Conservation (phyloP, 2,329 filamentous ascomycete genomes). For the Microcera coccophila region DNA sequence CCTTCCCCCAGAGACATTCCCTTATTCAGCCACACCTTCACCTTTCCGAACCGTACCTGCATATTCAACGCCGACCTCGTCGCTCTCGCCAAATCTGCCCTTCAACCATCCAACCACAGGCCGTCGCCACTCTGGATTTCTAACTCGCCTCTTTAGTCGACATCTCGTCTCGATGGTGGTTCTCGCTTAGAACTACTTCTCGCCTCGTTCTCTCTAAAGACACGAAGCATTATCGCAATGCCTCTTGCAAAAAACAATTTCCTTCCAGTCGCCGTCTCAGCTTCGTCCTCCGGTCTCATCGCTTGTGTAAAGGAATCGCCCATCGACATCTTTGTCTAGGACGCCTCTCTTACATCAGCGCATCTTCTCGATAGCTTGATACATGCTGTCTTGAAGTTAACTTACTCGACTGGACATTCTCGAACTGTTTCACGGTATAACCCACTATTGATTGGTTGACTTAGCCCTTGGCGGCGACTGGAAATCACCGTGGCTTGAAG, state of each 20-base stretch:
- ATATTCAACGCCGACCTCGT: slow-evolving; percentile 20
- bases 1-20: slow-evolving; percentile 19
- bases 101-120: background rate
- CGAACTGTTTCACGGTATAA: slow-evolving; percentile 34
- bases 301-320: slow-evolving; percentile 48
- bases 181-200: slow-evolving; percentile 30
- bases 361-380: slow-evolving; percentile 35
- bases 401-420: slow-evolving; percentile 34
- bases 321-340: slow-evolving; percentile 42
- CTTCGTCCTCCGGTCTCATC: slow-evolving; percentile 58
- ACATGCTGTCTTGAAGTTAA: slow-evolving; percentile 40
- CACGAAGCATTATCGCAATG: slow-evolving; percentile 48
- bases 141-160: slow-evolving; percentile 3
- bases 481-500: slow-evolving; percentile 38
- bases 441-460: slow-evolving; percentile 47
- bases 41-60: slow-evolving; percentile 29
- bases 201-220: slow-evolving; percentile 22
- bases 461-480: slow-evolving; percentile 54
- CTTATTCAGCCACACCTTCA: slow-evolving; percentile 24
- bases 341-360: slow-evolving; percentile 37
- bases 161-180: slow-evolving; percentile 32
- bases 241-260: slow-evolving; percentile 48
- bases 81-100: no score
- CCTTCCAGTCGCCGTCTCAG: slow-evolving; percentile 61
- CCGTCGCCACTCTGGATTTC: background rate